phyloP scores from a whole-genome alignment of 2,329 filamentous ascomycete genomes.

The Arachnomyces sp. region DNA sequence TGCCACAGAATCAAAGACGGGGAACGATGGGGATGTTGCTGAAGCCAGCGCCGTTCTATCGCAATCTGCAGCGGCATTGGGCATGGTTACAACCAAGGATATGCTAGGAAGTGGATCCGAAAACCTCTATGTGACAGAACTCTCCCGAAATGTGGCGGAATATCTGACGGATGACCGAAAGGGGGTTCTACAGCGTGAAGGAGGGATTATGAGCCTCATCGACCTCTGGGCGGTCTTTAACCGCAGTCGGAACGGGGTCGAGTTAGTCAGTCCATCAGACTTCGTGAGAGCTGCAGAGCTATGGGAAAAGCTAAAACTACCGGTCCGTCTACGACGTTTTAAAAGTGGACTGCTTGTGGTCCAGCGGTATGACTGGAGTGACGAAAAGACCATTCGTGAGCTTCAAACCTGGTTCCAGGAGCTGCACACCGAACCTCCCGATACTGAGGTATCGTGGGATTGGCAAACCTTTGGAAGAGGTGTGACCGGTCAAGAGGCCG shows the following conservation, averaged over 20 bases:
- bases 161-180: conserved; percentile 79
- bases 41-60: conserved; percentile 69
- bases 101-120: conserved; percentile 74
- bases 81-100: conserved; percentile 88
- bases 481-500: conserved; percentile 80
- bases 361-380: conserved; percentile 76
- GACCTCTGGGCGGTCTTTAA: conserved; percentile 96
- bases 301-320: conserved; percentile 81
- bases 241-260: conserved; percentile 81
- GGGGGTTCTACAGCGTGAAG: conserved; percentile 67
- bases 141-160: conserved; percentile 76
- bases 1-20: conserved; percentile 56
- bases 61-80: conserved; percentile 74
- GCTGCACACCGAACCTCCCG: conserved; percentile 57
- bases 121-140: conserved; percentile 79
- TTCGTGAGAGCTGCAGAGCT: conserved; percentile 82
- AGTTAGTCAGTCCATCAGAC: conserved; percentile 83
- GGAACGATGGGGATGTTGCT: conserved; percentile 49
- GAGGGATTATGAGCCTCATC: conserved; percentile 80
- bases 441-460: conserved; percentile 62
- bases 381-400: conserved; percentile 76
- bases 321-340: conserved; percentile 78
- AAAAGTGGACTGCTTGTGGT: conserved; percentile 92
- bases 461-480: conserved; percentile 71
- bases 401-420: conserved; percentile 70